A percentile compares a stretch with the other conserved stretches of the same genome.
These are phyloP conservation scores for Candida yuanshanica DNA, from an alignment of 805 yeast genomes.

Conservation along the genomic window DNA sequence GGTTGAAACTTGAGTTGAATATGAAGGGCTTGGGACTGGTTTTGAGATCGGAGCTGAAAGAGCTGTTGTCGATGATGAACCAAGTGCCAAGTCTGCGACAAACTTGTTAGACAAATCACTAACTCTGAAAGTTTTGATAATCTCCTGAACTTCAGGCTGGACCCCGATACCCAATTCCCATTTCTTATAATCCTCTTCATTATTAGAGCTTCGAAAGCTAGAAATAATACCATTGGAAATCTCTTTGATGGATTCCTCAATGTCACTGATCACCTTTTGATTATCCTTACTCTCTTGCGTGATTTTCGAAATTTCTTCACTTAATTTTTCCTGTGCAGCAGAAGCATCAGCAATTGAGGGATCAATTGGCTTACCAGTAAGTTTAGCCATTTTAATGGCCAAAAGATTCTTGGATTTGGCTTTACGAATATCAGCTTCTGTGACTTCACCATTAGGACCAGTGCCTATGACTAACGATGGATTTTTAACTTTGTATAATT, in stretches of 20 bases:
- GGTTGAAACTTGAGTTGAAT: conserved; percentile 4
- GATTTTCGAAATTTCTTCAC: conserved; percentile 44
- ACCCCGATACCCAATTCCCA: conserved; percentile 86
- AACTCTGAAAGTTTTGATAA: conserved; percentile 18
- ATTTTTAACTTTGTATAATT: conserved; percentile 54
- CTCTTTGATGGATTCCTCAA: conserved; percentile 65
- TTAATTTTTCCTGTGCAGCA: conserved; percentile 33
- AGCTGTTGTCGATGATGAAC: neutral
- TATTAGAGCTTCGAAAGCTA: conserved; percentile 16
- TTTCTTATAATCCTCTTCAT: conserved; percentile 38
- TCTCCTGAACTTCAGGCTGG: conserved; percentile 37
- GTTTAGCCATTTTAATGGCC: conserved; percentile 83
- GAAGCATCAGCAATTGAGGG: conserved; percentile 29
- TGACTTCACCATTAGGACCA: conserved; percentile 81
- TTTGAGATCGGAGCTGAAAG: conserved; percentile 1
- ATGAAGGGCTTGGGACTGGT: neutral
- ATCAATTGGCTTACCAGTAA: conserved; percentile 69
- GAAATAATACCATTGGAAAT: conserved; percentile 38
- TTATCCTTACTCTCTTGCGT: conserved; percentile 50
- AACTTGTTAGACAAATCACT: conserved; percentile 17
- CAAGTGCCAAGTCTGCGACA: conserved; percentile 6
- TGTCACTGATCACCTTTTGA: conserved; percentile 57
- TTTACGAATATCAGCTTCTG: conserved; percentile 74
- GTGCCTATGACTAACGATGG: conserved; percentile 74
- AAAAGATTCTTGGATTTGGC: conserved; percentile 74